Percentiles rank a stretch among this genome's conserved stretches.
Evolutionary conservation across 306 rosid species (phyloP).

Genomic region (Lathyrus sativus): DNA sequence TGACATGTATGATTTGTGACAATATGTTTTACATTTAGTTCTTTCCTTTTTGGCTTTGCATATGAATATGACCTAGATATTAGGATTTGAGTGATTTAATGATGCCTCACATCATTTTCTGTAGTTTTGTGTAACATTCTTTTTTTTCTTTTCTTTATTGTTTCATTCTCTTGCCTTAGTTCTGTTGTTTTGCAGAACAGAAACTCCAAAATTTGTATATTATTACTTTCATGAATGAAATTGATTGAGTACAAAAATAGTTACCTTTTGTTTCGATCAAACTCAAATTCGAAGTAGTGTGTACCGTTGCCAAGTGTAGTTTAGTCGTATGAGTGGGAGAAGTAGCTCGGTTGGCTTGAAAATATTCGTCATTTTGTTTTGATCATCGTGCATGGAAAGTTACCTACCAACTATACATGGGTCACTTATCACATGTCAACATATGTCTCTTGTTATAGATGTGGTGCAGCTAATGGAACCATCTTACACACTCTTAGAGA

Average conservation of each 20-base stretch:
- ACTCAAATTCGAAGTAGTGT: no score
- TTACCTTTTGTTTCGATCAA: no score
- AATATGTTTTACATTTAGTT: slow-evolving; percentile 40
- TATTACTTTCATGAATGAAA: slow-evolving; percentile 38
- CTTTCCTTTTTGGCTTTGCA: slow-evolving; percentile 30
- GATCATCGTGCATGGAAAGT: no score
- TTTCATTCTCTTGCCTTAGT: slow-evolving; percentile 16
- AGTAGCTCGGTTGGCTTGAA: no score
- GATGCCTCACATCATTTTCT: slow-evolving; percentile 35
- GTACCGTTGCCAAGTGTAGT: no score
- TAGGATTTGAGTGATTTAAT: slow-evolving; percentile 33
- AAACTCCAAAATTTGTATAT: slow-evolving; percentile 46
- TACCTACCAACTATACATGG: no score
- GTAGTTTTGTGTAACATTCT: slow-evolving; percentile 27
- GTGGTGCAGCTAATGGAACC: no score
- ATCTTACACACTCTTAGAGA: no score
- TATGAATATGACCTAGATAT: slow-evolving; percentile 30
- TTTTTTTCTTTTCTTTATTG: background rate
- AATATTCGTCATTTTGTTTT: no score
- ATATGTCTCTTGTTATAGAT: no score
- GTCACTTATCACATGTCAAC: no score
- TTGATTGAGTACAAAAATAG: slow-evolving; percentile 36
- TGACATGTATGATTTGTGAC: slow-evolving; percentile 68
- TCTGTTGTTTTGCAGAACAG: slow-evolving; percentile 37
- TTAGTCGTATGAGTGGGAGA: no score